These are phyloP conservation scores for Sarocladium kiliense DNA, from an alignment of 2,329 filamentous ascomycete species.

Conservation along the genomic window DNA sequence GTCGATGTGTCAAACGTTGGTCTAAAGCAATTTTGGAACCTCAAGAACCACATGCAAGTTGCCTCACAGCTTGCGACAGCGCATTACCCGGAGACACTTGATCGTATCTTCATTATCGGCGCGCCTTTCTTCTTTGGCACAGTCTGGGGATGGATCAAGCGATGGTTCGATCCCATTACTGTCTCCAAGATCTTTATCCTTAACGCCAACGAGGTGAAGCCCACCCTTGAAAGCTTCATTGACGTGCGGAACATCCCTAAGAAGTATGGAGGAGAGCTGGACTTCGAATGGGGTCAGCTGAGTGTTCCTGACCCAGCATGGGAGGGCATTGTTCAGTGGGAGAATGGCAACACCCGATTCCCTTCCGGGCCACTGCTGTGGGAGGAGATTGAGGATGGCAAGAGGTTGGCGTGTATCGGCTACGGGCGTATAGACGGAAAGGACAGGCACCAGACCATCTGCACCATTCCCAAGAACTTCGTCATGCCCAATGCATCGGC, in stretches of 20 bases:
- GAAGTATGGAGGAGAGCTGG: constrained; percentile 80
- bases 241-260: constrained; percentile 79
- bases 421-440: constrained; percentile 43
- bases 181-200: constrained; percentile 96
- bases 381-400: constrained; percentile 41
- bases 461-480: constrained; percentile 42
- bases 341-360: constrained; percentile 46
- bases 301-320: constrained; percentile 65
- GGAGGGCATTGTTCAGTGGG: constrained; percentile 45
- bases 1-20: constrained; percentile 87
- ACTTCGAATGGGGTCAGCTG: constrained; percentile 74
- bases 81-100: constrained; percentile 91
- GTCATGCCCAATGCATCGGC: constrained; percentile 12
- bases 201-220: constrained; percentile 62
- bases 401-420: constrained; percentile 46
- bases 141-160: constrained; percentile 92
- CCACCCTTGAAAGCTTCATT: constrained; percentile 77
- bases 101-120: constrained; percentile 65
- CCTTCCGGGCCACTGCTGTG: constrained; percentile 54
- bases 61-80: constrained; percentile 84
- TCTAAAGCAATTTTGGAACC: constrained; percentile 91
- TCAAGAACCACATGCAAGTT: constrained; percentile 91
- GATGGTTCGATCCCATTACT: constrained; percentile 91
- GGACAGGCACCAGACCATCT: constrained; percentile 41
- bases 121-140: constrained; percentile 88